Base-by-base conservation (phyloP, 768 basidiomycete genomes). In the Termitomyces eurrhizus region DNA sequence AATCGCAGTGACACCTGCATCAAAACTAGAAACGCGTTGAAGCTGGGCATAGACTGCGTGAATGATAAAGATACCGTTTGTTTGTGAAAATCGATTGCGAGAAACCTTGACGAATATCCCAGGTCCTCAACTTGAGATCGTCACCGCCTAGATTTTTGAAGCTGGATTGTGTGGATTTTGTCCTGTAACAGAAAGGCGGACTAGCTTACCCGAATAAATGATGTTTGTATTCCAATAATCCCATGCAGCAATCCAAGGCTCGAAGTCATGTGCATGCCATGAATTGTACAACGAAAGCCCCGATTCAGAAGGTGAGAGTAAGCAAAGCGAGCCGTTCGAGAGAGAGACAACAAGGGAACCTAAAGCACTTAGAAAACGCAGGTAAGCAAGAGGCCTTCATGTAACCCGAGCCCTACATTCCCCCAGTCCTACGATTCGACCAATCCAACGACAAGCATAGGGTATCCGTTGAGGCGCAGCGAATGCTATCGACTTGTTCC, bases 181-280 rank as follows among this genome's bases (percentile, higher is more conserved):
- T 41, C 16, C 44, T 33, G 55, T 11, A 51, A 21, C 18, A 54
- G 14, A 42, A 42, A 32, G 1, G 9, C 24, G 2, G 7, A n/a
- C 18, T 32, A 32, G 29, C 39, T 2, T 42, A 91, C 95, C 95
- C 12, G 93, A 93, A 75, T 92, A 98, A 4, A 97, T 77, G 39
- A 92, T 72, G 66, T 86, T 85, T 1, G 79, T 76, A 61, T 95
- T 77, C 91, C 93, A 96, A 64, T 89, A 87, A 67, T 98, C 84
- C 88, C 93, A 98, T 1, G 90, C 86, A 1, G 90, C 86, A 52
- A 93, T 85, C 97, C 97, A 99, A 0, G 95, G 90, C 69, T 99
- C 97, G 67, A 87, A 86, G 59, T 95, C 92, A 66, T 98, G 97
- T 1, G 92, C 95, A 60, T 84, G 78, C 95, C 95, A 98, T 2